These are phyloP conservation scores for Bacterosira constricta DNA, from an alignment of 108 stramenopile species.

Conservation along the genomic window DNA sequence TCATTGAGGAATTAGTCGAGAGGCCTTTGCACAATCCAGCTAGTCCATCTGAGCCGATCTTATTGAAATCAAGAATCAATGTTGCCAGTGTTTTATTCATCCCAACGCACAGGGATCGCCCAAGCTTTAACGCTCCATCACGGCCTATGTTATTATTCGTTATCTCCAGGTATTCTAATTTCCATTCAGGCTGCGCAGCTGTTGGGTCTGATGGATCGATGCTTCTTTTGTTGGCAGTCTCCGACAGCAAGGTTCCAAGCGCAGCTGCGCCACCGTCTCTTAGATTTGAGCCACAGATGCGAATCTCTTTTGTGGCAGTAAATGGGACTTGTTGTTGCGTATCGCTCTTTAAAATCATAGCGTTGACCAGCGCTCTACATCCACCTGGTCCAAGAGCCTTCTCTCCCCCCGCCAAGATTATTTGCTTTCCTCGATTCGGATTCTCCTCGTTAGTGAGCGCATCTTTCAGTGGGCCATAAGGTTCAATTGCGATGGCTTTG, in stretches of 20 bases:
- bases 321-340: conserved; percentile 19
- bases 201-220: neutral
- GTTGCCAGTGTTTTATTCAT: conserved; percentile 53
- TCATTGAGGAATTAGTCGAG: conserved; percentile 57
- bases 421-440: conserved; percentile 32
- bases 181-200: conserved; percentile 37
- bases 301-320: conserved; percentile 48
- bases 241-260: conserved; percentile 49
- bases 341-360: conserved; percentile 45
- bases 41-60: conserved; percentile 45
- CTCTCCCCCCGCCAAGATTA: conserved; percentile 36
- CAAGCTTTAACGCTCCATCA: conserved; percentile 50
- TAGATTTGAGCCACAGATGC: conserved; percentile 46
- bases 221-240: conserved; percentile 30
- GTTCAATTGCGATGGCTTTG: conserved; percentile 21
- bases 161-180: conserved; percentile 56
- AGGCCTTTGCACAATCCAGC: conserved; percentile 59
- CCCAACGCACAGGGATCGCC: conserved; percentile 44
- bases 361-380: conserved; percentile 53
- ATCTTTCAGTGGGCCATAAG: conserved; percentile 9
- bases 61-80: conserved; percentile 62
- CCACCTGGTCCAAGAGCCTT: conserved; percentile 48
- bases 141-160: conserved; percentile 47
- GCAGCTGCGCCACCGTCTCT: conserved; percentile 59
- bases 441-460: conserved; percentile 19